Conservation (phyloP, 257 asterid species). For the Craterostigma plantagineum region DNA sequence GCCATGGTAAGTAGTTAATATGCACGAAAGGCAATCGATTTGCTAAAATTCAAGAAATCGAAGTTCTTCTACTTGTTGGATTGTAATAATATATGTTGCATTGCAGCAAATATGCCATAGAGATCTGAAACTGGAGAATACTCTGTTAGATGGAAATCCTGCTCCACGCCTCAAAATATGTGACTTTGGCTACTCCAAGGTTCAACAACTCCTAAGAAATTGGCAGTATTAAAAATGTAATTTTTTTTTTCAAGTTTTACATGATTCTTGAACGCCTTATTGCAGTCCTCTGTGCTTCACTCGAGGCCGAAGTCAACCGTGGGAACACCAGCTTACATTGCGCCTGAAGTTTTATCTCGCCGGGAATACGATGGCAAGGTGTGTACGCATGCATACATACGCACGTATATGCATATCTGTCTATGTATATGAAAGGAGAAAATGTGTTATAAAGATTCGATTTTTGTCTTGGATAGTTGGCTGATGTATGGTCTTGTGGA, state of each 20-base stretch:
- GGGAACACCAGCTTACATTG: slow-evolving; percentile 66
- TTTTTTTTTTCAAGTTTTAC: too few species aligned
- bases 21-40: too few species aligned
- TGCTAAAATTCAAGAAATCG: neutral
- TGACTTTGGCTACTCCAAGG: slow-evolving; percentile 36
- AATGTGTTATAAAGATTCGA: too few species aligned
- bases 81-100: neutral
- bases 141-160: slow-evolving; percentile 50
- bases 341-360: slow-evolving; percentile 60
- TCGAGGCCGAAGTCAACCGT: slow-evolving; percentile 68
- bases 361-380: slow-evolving; percentile 74
- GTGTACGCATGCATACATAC: neutral
- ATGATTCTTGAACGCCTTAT: neutral
- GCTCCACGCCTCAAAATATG: slow-evolving; percentile 58
- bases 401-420: too few species aligned
- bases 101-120: slow-evolving; percentile 66
- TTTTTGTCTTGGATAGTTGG: slow-evolving; percentile 19
- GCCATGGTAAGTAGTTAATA: slow-evolving; percentile 30
- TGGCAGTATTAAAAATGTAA: too few species aligned
- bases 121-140: slow-evolving; percentile 58
- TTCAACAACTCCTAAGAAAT: too few species aligned
- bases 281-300: slow-evolving; percentile 53
- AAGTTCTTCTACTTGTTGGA: neutral
- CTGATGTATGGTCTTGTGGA: slow-evolving; percentile 73
- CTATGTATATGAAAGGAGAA: neutral